Base-by-base conservation (phyloP, 192 early-diverging fungal species). In the Piromyces finnis region DNA sequence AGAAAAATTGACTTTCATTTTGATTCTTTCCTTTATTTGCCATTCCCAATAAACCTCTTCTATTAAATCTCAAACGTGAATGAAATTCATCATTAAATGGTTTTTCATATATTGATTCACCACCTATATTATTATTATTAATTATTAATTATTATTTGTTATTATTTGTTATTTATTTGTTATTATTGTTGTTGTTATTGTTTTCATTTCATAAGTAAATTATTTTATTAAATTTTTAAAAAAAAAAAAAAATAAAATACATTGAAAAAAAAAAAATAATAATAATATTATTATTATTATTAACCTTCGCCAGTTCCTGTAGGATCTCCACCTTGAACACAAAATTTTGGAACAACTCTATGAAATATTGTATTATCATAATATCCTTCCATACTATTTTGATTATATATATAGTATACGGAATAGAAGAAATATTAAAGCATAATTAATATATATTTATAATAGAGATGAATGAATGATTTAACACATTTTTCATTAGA, bases 311-410 rank as follows among this genome's bases (percentile, higher is more conserved):
- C 92, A 6, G 89, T 94, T 27, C 95, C 96, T 22, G 94, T 95
- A 0, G 97, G 97, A 85, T 98, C 97, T 16, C 97, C 97, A 30
- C 94, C 94, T 83, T 98, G 97, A 11, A 96, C 91, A 82, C 97
- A 95, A 85, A 97, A 98, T 36, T 89, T 89, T n/a, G 94, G 90
- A 29, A 97, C 91, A 15, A 95, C 84, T 11, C 97, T 91, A 84
- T 98, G 97, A 79, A 98, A 97, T 22, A 95, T 92, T 12, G 94
- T 95, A 36, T 87, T 84, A 82, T 97, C 89, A 82, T 96, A 97
- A 81, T 96, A 95, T 11, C 95, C 92, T 83, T 98, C 95, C 80
- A 95, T 80, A 79, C 92, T 81, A 81, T 82, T n/a, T 29, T 41
- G 78, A 81, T 78, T 37, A 32, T 32, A n/a, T n/a, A n/a, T n/a